Base-by-base conservation (phyloP, 1,284 basidiomycete genomes). In the Malassezia restricta region DNA sequence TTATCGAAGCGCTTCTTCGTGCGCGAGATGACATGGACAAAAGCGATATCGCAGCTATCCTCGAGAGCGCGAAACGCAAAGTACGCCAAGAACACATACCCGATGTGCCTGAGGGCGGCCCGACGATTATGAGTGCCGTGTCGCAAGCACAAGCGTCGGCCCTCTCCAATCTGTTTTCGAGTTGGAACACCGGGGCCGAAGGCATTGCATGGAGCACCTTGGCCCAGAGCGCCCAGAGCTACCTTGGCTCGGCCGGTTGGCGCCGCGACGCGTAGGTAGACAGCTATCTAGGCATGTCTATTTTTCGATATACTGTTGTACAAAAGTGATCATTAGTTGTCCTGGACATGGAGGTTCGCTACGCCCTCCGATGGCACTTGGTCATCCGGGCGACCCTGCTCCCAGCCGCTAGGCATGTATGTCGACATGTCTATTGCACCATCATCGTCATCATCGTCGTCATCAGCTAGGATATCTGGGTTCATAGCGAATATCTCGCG, bases 401-500 rank as follows among this genome's bases (percentile, higher is more conserved):
- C 57, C 65, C 65, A 71, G 37, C 57, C 63, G 31, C 56, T 54
- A n/a, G 44, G 59, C 56, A 67, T 64, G 52, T 71, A 71, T 41
- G 58, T 54, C 39, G 58, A 43, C 51, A 71, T 55, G 49, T 71
- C 68, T 44, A 68, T 58, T 49, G 47, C 66, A 40, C 60, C 65
- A 37, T 84, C 56, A 6, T 77, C 82, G 31, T 81, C 85, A 9
- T 78, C 84, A 6, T 84, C 86, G 12, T 67, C 74, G 2, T 66
- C 69, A 64, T 91, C 88, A 62, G 81, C 82, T 76, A 92, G 89
- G 83, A 92, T 86, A 68, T 96, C 87, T 14, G 89, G 87, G 74
- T 95, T 91, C 79, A 88, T 91, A 77, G 81, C 68, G 64, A 89
- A 87, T 75, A 99, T 78, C 76, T 98, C 94, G 75, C 89, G 81